Evolutionary conservation across 352 stramenopile genomes (phyloP), one percentile per base, ranked within the genome.

Genomic region (Phytopythium aichiense): DNA sequence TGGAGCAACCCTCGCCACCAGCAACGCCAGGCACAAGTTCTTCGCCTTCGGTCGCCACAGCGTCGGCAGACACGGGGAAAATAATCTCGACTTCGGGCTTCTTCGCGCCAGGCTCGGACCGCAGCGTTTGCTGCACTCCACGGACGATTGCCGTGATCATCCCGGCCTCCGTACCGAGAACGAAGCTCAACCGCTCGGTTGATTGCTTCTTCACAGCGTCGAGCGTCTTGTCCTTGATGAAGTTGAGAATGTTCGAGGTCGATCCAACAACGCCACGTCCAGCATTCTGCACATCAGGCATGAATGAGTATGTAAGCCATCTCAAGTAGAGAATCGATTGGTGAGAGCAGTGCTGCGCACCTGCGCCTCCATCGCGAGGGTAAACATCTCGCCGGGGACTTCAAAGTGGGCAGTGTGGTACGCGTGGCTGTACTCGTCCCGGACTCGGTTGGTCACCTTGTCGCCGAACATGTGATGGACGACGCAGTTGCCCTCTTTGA

Each of bases 351-450:
- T 22, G 16, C 7, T 2, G 33, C 22, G 11, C 58, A 68, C 63
- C 50, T 77, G 89, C 46, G 95, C 97, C 63, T 97, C 85, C 81
- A 99, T 98, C 18, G 95, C 96, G 42, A 99, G 89, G 63, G 96
- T 96, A 67, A 99, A 99, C 95, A 99, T 99, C 85, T 99, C 95
- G n/a, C 96, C 96, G 12, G 96, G 96, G 31, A 99, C 96, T 79
- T 99, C 96, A 70, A 99, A 95, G 76, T 99, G 96, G 30, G 96
- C 96, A 48, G 95, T 98, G 54, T 98, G 84, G 76, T 92, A 99
- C 5, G 93, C 93, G 69, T 98, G 87, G 35, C 74, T 72, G 74
- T 98, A 98, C 58, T 98, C 86, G 33, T 94, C 77, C 7, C 87
- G 78, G 52, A 99, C 96, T 18, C 91, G 89, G 46, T 97, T 73